Conservation (phyloP, 2,329 filamentous ascomycete species). For the Colletotrichum sp. region DNA sequence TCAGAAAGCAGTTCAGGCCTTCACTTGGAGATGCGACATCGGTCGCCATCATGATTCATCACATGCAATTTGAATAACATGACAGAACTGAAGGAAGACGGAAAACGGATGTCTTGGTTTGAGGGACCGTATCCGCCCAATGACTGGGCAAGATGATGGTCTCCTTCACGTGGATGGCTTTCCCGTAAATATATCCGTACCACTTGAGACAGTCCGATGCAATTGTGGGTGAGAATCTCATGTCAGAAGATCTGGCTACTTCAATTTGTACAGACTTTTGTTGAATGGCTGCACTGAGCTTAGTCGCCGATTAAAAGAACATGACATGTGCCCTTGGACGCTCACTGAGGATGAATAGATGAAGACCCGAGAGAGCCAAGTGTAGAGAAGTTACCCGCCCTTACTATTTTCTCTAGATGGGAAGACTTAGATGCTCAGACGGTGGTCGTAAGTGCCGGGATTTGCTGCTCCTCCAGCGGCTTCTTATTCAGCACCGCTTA, state of each 20-base stretch:
- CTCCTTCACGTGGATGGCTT: accelerated
- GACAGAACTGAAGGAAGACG: not conserved
- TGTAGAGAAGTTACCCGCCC: not conserved
- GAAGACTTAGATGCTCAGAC: accelerated
- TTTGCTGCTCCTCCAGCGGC: not conserved
- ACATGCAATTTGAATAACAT: accelerated
- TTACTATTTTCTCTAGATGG: not conserved
- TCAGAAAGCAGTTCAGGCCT: not conserved
- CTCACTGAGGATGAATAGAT: not conserved
- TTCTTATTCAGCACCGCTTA: accelerated
- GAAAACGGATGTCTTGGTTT: accelerated
- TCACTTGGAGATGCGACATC: not conserved
- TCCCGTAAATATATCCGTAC: accelerated
- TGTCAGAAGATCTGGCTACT: not conserved
- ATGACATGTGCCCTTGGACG: accelerated
- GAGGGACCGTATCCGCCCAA: not conserved
- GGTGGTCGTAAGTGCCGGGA: accelerated
- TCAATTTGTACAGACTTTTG: not conserved
- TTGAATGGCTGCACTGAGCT: not conserved
- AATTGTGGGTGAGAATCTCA: not conserved
- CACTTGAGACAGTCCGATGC: too few relatives aligned
- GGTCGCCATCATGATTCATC: not conserved
- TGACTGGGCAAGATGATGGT: not conserved
- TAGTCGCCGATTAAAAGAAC: accelerated
- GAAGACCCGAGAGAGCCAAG: not conserved